These are phyloP conservation scores for Neurospora sublineolata DNA, from an alignment of 495 filamentous ascomycete species.

Conservation along the genomic window DNA sequence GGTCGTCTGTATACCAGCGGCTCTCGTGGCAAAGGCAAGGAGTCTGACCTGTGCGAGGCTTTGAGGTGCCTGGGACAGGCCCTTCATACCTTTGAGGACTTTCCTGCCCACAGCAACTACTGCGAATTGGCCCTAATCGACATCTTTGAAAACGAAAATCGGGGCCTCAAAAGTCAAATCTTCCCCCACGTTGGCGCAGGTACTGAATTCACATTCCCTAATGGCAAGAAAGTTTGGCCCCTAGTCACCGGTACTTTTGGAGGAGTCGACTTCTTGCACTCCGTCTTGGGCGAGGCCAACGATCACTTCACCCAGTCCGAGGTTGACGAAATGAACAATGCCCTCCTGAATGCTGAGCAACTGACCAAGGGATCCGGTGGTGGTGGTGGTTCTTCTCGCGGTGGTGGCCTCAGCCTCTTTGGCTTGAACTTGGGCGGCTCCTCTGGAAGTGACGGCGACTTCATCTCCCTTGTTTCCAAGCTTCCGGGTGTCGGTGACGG, in stretches of 20 bases:
- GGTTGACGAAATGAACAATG: constrained; percentile 75
- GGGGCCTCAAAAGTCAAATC: constrained; percentile 55
- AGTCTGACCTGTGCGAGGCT: constrained; percentile 83
- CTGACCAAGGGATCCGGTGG: constrained; percentile 5
- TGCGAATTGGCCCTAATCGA: constrained; percentile 79
- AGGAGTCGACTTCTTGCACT: constrained; percentile 91
- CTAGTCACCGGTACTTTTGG: constrained; percentile 81
- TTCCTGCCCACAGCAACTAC: constrained; percentile 92
- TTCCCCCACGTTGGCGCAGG: constrained; percentile 75
- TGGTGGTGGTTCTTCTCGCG: constrained; percentile 4
- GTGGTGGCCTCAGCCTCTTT: constrained; percentile 19
- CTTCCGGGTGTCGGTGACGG: constrained; percentile 63
- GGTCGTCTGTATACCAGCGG: constrained; percentile 78
- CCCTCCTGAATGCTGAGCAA: constrained; percentile 47
- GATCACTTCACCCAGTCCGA: constrained; percentile 95
- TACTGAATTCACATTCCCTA: constrained; percentile 54
- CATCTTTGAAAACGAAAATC: constrained; percentile 22
- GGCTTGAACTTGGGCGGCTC: constrained; percentile 28
- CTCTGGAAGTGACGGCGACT: constrained; percentile 20
- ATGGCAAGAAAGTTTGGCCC: constrained; percentile 65
- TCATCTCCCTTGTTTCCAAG: constrained; percentile 63
- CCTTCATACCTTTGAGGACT: constrained; percentile 90
- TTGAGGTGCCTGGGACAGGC: constrained; percentile 77
- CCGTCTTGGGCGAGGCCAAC: constrained; percentile 87
- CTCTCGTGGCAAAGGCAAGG: constrained; percentile 49